Evolutionary conservation across 208 protist genomes (phyloP).

Genomic region (Crithidia sp.): DNA sequence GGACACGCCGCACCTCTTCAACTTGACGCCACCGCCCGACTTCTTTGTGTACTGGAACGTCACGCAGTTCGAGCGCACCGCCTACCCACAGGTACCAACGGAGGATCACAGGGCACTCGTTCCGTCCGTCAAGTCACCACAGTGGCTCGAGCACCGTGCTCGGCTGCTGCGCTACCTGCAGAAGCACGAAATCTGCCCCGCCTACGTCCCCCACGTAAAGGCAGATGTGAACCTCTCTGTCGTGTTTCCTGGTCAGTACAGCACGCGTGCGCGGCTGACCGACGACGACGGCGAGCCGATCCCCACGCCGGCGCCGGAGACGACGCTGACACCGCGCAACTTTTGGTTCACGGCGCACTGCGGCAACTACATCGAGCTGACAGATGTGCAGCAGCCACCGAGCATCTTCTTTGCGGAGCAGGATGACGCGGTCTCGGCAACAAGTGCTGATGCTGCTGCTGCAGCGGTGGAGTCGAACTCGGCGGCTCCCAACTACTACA

Average conservation of each 20-base stretch:
- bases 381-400: constrained; percentile 84
- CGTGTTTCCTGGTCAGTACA: constrained; percentile 77
- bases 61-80: constrained; percentile 80
- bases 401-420: constrained; percentile 77
- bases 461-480: not conserved
- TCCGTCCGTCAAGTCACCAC: constrained; percentile 36
- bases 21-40: constrained; percentile 82
- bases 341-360: constrained; percentile 93
- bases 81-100: constrained; percentile 69
- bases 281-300: constrained; percentile 63
- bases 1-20: constrained; percentile 88
- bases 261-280: constrained; percentile 49
- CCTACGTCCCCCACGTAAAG: constrained; percentile 69
- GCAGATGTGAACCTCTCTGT: constrained; percentile 88
- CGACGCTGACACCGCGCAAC: constrained; percentile 62
- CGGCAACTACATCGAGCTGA: constrained; percentile 91
- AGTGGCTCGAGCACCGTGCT: constrained; percentile 66
- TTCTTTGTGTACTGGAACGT: constrained; percentile 93
- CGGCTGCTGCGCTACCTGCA: constrained; percentile 66
- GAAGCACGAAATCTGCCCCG: constrained; percentile 85
- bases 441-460: not conserved
- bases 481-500: constrained; percentile 49
- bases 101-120: constrained; percentile 78
- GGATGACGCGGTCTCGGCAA: not conserved
- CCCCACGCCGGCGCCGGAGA: constrained; percentile 58